Evolutionary conservation across 768 basidiomycete species (phyloP).

Genomic region (Fomitopsis serialis): DNA sequence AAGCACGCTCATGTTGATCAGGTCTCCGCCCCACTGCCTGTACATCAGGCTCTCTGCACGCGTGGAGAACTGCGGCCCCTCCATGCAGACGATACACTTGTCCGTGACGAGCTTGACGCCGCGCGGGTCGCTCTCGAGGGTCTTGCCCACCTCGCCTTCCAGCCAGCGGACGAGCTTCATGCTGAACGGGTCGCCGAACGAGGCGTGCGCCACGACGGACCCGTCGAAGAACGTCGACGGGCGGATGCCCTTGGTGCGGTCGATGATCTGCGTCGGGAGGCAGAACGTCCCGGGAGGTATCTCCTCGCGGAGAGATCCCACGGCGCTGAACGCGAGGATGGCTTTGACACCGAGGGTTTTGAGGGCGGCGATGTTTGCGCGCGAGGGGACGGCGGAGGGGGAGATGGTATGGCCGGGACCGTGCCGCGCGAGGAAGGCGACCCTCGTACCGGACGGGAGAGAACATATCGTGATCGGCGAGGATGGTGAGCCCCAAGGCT

Average conservation of each 20-base stretch:
- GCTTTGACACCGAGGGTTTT: conserved; percentile 87
- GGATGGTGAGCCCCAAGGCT: conserved; percentile 94
- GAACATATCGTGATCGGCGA: conserved; percentile 89
- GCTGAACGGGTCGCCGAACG: conserved; percentile 92
- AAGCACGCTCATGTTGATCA: conserved; percentile 96
- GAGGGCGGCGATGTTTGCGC: conserved; percentile 94
- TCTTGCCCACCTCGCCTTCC: conserved; percentile 30
- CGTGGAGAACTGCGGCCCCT: conserved; percentile 98
- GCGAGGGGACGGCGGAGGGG: conserved; percentile 76
- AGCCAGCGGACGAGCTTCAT: conserved; percentile 59
- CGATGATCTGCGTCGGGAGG: conserved; percentile 90
- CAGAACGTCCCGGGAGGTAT: conserved; percentile 86
- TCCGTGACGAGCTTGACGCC: conserved; percentile 70
- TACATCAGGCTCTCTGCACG: conserved; percentile 95
- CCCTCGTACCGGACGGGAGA: conserved; percentile 71
- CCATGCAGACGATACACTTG: conserved; percentile 92
- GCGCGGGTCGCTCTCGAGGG: conserved; percentile 34
- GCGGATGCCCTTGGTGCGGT: conserved; percentile 93
- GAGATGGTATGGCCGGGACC: conserved; percentile 73
- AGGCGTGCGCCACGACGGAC: conserved; percentile 84
- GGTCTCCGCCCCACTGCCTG: conserved; percentile 83
- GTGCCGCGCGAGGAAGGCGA: conserved; percentile 93
- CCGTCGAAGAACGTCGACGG: conserved; percentile 84
- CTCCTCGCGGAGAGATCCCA: conserved; percentile 92
- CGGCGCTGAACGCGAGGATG: conserved; percentile 91